Conservation (phyloP, 192 early-diverging fungal genomes). For the Coemansia sp. region DNA sequence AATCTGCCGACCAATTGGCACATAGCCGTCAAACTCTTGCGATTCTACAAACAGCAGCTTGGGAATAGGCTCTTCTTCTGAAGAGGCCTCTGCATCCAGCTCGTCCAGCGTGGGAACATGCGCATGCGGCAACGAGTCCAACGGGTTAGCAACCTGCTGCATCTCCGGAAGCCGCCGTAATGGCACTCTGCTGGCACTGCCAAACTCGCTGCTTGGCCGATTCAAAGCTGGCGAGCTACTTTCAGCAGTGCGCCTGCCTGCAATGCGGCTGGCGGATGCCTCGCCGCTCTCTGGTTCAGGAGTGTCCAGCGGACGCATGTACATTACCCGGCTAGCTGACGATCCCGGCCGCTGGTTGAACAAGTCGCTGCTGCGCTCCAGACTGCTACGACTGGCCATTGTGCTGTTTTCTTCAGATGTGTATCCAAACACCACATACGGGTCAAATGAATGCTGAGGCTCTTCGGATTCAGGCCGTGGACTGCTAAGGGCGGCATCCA, state of each 20-base stretch:
- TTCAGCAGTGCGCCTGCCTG: background rate
- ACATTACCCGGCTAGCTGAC: constrained; percentile 33
- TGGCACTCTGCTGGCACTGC: constrained; percentile 14
- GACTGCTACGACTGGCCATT: constrained; percentile 51
- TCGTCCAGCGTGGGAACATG: constrained; percentile 33
- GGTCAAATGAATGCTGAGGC: constrained; percentile 33
- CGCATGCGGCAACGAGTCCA: constrained; percentile 7
- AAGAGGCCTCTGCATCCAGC: constrained; percentile 36
- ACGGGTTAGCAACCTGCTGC: constrained; percentile 26
- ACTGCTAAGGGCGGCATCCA: constrained; percentile 10
- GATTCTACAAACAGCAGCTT: constrained; percentile 30
- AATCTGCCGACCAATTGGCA: constrained; percentile 28
- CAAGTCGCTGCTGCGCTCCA: constrained; percentile 38
- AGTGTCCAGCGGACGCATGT: constrained; percentile 38
- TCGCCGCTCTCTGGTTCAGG: constrained; percentile 11
- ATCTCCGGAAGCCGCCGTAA: constrained; percentile 23
- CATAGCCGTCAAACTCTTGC: constrained; percentile 51
- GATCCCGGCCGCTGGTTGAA: constrained; percentile 25
- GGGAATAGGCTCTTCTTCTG: constrained; percentile 45
- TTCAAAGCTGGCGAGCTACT: background rate
- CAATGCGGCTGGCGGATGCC: constrained; percentile 11
- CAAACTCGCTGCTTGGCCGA: constrained; percentile 5
- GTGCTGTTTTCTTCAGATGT: constrained; percentile 52
- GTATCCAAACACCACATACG: constrained; percentile 43
- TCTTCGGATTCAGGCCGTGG: constrained; percentile 13